A percentile compares a stretch with the other conserved stretches of the same genome.
Conservation (phyloP, 2,329 filamentous ascomycete species). For the Cyphellophora europaea region DNA sequence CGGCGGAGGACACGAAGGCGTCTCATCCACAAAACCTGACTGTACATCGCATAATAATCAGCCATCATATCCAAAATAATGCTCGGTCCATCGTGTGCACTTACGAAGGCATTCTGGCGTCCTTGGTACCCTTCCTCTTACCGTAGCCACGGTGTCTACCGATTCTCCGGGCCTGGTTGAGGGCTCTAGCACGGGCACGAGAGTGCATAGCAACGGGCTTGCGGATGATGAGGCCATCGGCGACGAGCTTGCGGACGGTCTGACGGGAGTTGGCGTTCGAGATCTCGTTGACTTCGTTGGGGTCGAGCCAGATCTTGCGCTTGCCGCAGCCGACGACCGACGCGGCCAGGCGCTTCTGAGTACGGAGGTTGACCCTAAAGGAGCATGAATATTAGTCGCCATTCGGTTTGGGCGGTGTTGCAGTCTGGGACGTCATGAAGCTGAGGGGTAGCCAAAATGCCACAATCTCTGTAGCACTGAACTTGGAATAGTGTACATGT, state of each 20-base stretch:
- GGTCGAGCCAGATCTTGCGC: slow-evolving; percentile 99
- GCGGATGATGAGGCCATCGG: slow-evolving; percentile 99
- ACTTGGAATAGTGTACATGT: too few species aligned
- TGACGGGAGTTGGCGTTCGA: slow-evolving; percentile 99
- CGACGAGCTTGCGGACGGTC: slow-evolving; percentile 98
- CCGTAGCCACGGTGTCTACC: slow-evolving; percentile 98
- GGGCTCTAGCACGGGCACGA: slow-evolving; percentile 86
- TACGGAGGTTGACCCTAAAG: slow-evolving; percentile 94
- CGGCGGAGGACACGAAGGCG: slow-evolving; percentile 98
- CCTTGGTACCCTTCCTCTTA: slow-evolving; percentile 99
- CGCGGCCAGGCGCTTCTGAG: slow-evolving; percentile 99
- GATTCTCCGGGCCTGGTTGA: slow-evolving; percentile 88
- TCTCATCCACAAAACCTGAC: slow-evolving; percentile 99
- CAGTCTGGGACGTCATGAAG: neutral
- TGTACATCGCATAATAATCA: slow-evolving; percentile 40
- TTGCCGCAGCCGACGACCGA: slow-evolving; percentile 98
- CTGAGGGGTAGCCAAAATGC: too few species aligned
- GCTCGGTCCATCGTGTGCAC: too few species aligned
- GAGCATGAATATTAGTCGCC: neutral
- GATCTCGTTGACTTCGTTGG: slow-evolving; percentile 98
- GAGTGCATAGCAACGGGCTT: slow-evolving; percentile 99
- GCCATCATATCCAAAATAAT: slow-evolving; percentile 1
- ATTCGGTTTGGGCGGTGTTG: too few species aligned
- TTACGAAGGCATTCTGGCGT: slow-evolving; percentile 98
- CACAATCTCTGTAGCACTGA: too few species aligned